A percentile compares a stretch with the other conserved stretches of the same genome.
phyloP scores from a whole-genome alignment of 1,139 yeast genomes.

The Pichia sp. region DNA sequence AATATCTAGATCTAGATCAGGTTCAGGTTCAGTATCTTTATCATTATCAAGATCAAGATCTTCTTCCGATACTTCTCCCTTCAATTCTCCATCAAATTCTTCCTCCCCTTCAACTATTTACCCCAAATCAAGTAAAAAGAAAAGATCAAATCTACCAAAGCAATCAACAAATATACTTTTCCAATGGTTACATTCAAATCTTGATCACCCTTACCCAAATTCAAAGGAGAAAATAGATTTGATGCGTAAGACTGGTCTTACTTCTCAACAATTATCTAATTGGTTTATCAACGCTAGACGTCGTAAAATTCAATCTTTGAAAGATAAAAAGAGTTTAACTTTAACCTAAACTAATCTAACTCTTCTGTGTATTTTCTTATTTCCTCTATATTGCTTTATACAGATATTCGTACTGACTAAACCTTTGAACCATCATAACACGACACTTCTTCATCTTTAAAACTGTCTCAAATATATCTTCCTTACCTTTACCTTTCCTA shows the following conservation, averaged over 20 bases:
- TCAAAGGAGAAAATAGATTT: constrained; percentile 80
- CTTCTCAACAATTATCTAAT: constrained; percentile 84
- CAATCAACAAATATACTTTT: constrained; percentile 78
- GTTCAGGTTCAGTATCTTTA: constrained; percentile 7
- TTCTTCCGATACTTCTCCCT: background rate
- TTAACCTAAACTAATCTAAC: no score
- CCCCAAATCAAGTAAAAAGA: constrained; percentile 17
- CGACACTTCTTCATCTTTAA: constrained; percentile 23
- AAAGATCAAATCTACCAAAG: constrained; percentile 62
- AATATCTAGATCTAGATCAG: background rate
- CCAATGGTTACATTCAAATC: constrained; percentile 76
- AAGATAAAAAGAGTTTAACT: constrained; percentile 12
- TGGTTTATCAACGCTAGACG: constrained; percentile 97
- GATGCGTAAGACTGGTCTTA: constrained; percentile 76
- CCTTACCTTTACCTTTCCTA: background rate
- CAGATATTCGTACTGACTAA: constrained; percentile 26
- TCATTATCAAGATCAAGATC: background rate
- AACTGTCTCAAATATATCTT: constrained; percentile 17
- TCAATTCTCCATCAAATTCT: constrained; percentile 4
- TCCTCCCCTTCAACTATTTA: background rate
- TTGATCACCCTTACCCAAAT: constrained; percentile 91
- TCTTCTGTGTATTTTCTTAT: no score
- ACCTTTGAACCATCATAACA: constrained; percentile 29
- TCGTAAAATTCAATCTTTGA: constrained; percentile 49
- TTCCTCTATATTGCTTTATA: constrained; percentile 16